Evolutionary conservation across 331 rosid species (phyloP).

Genomic region (Malus hybrid): DNA sequence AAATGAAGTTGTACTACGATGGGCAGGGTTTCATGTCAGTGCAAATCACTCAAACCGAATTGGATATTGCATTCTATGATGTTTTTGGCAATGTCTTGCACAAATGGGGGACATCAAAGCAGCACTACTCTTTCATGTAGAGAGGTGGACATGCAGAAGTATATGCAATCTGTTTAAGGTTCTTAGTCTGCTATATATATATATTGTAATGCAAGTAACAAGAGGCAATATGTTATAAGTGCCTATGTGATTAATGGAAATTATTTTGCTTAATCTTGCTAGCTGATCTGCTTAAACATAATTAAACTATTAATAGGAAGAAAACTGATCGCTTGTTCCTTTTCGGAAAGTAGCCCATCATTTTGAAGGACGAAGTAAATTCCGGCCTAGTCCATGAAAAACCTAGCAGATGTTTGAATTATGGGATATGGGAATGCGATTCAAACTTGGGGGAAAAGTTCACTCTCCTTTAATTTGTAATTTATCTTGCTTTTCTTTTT

Average conservation of each 20-base stretch:
- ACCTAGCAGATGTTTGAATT: not conserved
- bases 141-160: not conserved
- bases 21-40: slow-evolving; percentile 89
- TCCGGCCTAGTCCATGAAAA: not conserved
- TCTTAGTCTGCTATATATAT: not conserved
- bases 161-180: not conserved
- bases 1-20: slow-evolving; percentile 63
- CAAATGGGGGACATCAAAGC: slow-evolving; percentile 49
- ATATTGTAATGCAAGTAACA: not conserved
- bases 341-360: not conserved
- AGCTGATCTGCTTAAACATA: not conserved
- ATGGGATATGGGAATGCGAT: too few relatives aligned
- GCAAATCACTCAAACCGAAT: slow-evolving; percentile 31
- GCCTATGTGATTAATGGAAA: not conserved
- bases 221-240: not conserved
- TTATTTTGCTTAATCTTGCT: not conserved
- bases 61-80: slow-evolving; percentile 47
- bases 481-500: too few relatives aligned
- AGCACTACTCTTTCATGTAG: not conserved
- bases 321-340: not conserved
- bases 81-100: slow-evolving; percentile 51
- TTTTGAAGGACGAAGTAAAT: not conserved
- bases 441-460: not conserved
- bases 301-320: too few relatives aligned
- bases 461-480: not conserved